These are phyloP conservation scores for Xylaria hypoxylon DNA, from an alignment of 2,329 filamentous ascomycete species.

Conservation along the genomic window DNA sequence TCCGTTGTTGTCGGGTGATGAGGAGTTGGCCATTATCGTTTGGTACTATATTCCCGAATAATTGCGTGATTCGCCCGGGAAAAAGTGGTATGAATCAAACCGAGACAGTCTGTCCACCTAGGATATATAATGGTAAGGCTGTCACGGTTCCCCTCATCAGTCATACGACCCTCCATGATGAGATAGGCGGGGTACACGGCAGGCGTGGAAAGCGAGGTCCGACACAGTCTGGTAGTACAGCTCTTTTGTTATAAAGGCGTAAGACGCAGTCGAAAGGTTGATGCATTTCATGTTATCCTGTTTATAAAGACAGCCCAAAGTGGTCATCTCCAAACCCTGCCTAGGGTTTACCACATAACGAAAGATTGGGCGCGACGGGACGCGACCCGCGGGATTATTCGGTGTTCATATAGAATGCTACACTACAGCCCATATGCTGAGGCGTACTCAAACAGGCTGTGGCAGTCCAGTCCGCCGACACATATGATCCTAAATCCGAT, in stretches of 20 bases:
- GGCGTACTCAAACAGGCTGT: too few relatives aligned
- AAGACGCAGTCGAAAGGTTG: neutral
- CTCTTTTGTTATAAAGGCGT: neutral
- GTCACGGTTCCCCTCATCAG: neutral
- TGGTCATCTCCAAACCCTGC: too few relatives aligned
- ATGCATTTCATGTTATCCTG: neutral
- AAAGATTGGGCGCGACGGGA: too few relatives aligned
- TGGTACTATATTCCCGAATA: neutral
- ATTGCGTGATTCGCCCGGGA: neutral
- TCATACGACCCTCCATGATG: neutral
- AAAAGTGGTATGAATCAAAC: neutral
- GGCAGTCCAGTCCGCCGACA: too few relatives aligned
- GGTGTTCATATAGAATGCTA: too few relatives aligned
- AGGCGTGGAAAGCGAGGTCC: constrained; percentile 3
- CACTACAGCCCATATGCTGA: too few relatives aligned
- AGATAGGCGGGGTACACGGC: constrained; percentile 1
- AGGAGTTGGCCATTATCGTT: neutral
- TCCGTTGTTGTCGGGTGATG: neutral
- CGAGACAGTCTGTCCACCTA: neutral
- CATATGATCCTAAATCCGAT: too few relatives aligned
- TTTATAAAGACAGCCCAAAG: too few relatives aligned
- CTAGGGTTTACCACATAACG: too few relatives aligned
- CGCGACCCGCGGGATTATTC: too few relatives aligned
- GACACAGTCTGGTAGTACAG: neutral
- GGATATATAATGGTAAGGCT: neutral